These are phyloP conservation scores for Volvox carteri DNA, from an alignment of 163 green algal species.

Conservation along the genomic window DNA sequence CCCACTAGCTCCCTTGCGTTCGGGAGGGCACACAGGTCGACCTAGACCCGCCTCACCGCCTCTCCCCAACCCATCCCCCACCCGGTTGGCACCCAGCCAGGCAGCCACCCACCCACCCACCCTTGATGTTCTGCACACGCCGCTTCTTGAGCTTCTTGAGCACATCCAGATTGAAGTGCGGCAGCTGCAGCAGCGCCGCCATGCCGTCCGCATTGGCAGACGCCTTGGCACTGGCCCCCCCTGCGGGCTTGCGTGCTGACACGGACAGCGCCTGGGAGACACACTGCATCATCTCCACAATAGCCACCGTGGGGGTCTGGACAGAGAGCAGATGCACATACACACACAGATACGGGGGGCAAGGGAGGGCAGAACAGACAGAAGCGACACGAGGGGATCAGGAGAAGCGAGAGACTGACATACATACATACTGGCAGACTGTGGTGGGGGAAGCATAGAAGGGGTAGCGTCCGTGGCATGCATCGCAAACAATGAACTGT, in stretches of 20 bases:
- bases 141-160: slow-evolving; percentile 80
- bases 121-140: slow-evolving; percentile 75
- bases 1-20: no score
- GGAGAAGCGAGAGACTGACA: no score
- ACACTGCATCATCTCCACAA: slow-evolving; percentile 91
- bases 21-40: no score
- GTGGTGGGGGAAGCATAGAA: no score
- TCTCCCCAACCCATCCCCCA: neutral
- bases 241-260: slow-evolving; percentile 66
- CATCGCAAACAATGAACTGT: no score
- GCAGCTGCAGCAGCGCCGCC: slow-evolving; percentile 88
- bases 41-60: no score
- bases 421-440: no score
- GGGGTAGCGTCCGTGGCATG: no score
- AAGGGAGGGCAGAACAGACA: neutral
- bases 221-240: slow-evolving; percentile 28
- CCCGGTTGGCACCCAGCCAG: neutral
- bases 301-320: slow-evolving; percentile 78
- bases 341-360: neutral
- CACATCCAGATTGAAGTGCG: slow-evolving; percentile 81
- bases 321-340: no score
- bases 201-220: slow-evolving; percentile 58
- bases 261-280: slow-evolving; percentile 76
- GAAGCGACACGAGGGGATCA: no score
- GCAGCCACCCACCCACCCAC: slow-evolving; percentile 46